Evolutionary conservation across 192 early-diverging fungal species (phyloP), one percentile per base, ranked within the genome.

Genomic region (Backusella luteola): DNA sequence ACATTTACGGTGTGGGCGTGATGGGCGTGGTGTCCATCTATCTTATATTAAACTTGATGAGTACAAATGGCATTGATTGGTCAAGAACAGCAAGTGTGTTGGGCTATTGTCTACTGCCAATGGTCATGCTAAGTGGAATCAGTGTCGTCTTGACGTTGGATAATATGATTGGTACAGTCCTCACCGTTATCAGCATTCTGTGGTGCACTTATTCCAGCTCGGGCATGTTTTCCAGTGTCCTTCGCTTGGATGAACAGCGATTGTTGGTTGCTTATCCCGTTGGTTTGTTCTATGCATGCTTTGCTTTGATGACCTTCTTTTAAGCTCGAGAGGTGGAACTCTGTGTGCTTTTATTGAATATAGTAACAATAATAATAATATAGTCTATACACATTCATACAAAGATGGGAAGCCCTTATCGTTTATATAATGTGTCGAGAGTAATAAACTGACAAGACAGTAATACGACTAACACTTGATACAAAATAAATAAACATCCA

Each of bases 181-280:
- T 93, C 11, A 89, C 92, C 7, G 77, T 83, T 8, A 32, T 97
- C 17, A 90, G 92, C 14, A 93, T 99, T 73, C 74, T 89, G 21
- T 99, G 98, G 98, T 96, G 97, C 88, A 98, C 98, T 9, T 93
- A 94, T 81, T 79, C 77, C 32, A 79, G 77, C 12, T 95, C 95
- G 12, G 89, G 90, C 59, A 97, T 99, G 94, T 99, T 99, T 86
- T 92, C 94, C 52, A 93, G 94, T 23, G 94, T 95, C 2, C 82
- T 99, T 53, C 90, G 89, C 75, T 96, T 98, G 94, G 91, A 83
- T 29, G 94, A 99, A 69, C 98, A 99, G 84, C 87, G 95, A 74
- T 87, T 97, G 71, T 87, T 99, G 36, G 95, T 99, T 11, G 97
- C 96, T 26, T 99, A 99, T 67, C 97, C 97, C 6, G 91, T 99